A percentile compares a stretch with the other conserved stretches of the same genome.
These are phyloP conservation scores for Alternaria arbusti DNA, from an alignment of 2,329 filamentous ascomycete genomes.

Conservation along the genomic window DNA sequence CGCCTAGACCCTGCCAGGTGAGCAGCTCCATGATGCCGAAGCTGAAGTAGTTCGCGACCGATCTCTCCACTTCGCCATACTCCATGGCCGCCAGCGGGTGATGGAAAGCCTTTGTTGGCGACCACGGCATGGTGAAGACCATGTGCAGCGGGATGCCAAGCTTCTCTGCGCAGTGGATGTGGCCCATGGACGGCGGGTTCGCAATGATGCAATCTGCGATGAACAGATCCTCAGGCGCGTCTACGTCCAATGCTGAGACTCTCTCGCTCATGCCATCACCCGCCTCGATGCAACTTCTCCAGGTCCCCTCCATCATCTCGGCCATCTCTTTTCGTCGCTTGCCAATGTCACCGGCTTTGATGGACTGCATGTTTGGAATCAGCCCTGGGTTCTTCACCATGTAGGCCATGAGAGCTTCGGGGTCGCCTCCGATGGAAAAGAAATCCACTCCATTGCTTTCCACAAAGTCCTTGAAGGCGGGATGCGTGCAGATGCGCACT, in stretches of 20 bases:
- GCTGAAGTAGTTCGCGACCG: constrained; percentile 53
- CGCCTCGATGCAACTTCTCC: constrained; percentile 48
- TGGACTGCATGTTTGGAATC: constrained; percentile 33
- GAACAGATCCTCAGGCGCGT: constrained; percentile 61
- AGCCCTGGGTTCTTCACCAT: constrained; percentile 59
- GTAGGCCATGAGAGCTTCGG: constrained; percentile 56
- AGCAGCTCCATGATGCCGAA: constrained; percentile 58
- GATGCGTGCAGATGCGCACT: constrained; percentile 40
- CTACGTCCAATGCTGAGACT: constrained; percentile 16
- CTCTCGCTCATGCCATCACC: constrained; percentile 37
- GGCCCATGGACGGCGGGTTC: constrained; percentile 34
- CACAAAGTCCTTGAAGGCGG: constrained; percentile 26
- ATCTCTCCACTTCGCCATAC: constrained; percentile 41
- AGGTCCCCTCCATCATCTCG: constrained; percentile 42
- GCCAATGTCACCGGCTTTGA: constrained; percentile 44
- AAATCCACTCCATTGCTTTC: constrained; percentile 46
- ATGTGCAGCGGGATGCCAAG: constrained; percentile 76
- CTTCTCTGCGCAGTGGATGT: constrained; percentile 73
- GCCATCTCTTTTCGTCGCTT: constrained; percentile 36
- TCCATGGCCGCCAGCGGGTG: constrained; percentile 60
- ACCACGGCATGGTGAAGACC: constrained; percentile 78
- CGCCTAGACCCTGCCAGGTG: constrained; percentile 59
- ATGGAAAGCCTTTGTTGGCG: constrained; percentile 54
- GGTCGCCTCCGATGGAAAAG: constrained; percentile 44
- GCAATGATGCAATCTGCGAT: constrained; percentile 66